Evolutionary conservation across 306 rosid genomes (phyloP), one percentile per base, ranked within the genome.

Genomic region (Vigna unguiculata): DNA sequence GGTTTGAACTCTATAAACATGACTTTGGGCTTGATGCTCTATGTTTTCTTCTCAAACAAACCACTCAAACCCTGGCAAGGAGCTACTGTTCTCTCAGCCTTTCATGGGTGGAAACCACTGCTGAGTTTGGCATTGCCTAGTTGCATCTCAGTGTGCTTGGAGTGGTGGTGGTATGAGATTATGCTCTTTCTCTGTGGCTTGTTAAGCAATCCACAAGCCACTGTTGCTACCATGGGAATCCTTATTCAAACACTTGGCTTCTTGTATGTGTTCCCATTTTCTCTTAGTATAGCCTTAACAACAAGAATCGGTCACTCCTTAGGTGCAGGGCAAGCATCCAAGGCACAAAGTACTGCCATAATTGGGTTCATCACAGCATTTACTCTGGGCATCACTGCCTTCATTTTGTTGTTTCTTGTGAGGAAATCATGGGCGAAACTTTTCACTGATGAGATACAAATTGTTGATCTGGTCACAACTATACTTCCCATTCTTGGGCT

Each of bases 161-260:
- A 95, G 65, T 92, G 97, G 97, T 95, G 98, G 98, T 95, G 97
- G 96, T 95, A 95, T 40, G 98, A 95, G 80, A 88, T 95, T 14
- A 90, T 95, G 97, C 60, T 95, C 59, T 92, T 95, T 60, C 83
- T 92, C 0, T 95, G 98, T 68, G 97, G 97, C 0, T n/a, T 89
- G 17, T 75, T 95, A 20, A 85, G 83, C 4, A 84, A 90, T 52
- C 96, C 98, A 10, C 87, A 95, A 63, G 81, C 86, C n/a, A 88
- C 96, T 10, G 83, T 92, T 38, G 91, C 97, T 0, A 90, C 97
- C 0, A 95, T 95, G 98, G 98, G 97, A 0, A 95, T 95, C 34
- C 93, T 95, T 3, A 90, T 95, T 52, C 98, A 92, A 71, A 92
- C 98, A 53, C 90, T 90, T 0, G 96, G 97, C 3, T 65, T 92